Evolutionary conservation across 2,329 filamentous ascomycete species (phyloP).

Genomic region (Botrytis aclada): DNA sequence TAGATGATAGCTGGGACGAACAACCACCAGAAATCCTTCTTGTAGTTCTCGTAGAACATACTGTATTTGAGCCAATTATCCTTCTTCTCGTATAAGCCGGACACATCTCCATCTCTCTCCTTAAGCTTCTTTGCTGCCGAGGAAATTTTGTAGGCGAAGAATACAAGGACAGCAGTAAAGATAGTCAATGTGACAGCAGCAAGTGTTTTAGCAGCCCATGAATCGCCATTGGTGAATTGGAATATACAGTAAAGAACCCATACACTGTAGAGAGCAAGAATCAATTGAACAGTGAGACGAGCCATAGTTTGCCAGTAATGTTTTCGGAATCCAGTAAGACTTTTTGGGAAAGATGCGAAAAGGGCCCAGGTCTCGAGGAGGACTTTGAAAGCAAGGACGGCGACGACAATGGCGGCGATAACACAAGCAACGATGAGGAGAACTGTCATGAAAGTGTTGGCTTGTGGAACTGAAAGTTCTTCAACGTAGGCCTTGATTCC

Average conservation of each 20-base stretch:
- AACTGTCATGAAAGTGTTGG: conserved; percentile 95
- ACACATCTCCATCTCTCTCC: conserved; percentile 68
- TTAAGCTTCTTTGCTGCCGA: conserved; percentile 71
- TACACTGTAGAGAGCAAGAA: conserved; percentile 86
- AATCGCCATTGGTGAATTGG: conserved; percentile 91
- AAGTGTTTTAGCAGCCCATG: conserved; percentile 83
- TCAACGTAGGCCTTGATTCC: conserved; percentile 84
- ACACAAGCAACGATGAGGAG: conserved; percentile 85
- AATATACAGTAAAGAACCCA: conserved; percentile 97
- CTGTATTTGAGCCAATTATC: conserved; percentile 92
- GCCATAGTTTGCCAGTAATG: conserved; percentile 94
- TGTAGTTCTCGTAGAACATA: conserved; percentile 95
- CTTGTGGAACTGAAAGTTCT: conserved; percentile 76
- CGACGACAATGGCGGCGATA: conserved; percentile 77
- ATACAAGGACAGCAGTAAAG: conserved; percentile 78
- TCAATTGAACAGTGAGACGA: conserved; percentile 83
- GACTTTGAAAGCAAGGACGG: conserved; percentile 86
- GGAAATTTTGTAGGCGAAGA: conserved; percentile 84
- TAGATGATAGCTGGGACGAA: conserved; percentile 89
- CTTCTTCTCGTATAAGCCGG: conserved; percentile 81
- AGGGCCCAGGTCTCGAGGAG: conserved; percentile 88
- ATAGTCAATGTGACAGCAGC: conserved; percentile 76
- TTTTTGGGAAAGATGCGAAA: conserved; percentile 80
- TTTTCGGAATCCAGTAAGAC: conserved; percentile 80
- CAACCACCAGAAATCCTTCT: conserved; percentile 94